A percentile compares a stretch with the other conserved stretches of the same genome.
Evolutionary conservation across 768 basidiomycete species (phyloP).

Genomic region (Boletus coccyginus): DNA sequence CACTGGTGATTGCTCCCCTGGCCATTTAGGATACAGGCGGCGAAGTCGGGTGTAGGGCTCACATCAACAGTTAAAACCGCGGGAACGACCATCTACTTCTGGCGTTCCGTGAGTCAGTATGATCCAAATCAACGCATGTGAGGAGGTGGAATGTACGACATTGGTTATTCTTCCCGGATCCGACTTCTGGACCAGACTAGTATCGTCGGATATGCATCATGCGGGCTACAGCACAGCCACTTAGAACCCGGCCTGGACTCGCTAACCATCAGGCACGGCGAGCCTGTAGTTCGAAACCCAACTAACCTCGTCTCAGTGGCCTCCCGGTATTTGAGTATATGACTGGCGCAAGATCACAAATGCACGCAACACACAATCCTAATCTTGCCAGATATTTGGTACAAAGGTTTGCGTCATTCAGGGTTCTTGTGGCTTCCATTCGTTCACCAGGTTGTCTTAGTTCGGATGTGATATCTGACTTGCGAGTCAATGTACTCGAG

Average conservation of each 20-base stretch:
- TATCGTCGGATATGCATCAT: too few species aligned
- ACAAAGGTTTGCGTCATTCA: conserved; percentile 24
- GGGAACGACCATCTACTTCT: too few species aligned
- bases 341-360: conserved; percentile 4
- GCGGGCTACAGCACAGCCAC: conserved; percentile 16
- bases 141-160: too few species aligned
- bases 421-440: not conserved
- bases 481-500: conserved; percentile 61
- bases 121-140: too few species aligned
- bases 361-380: conserved; percentile 25
- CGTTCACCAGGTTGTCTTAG: conserved; percentile 34
- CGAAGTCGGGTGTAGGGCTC: too few species aligned
- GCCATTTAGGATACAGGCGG: too few species aligned
- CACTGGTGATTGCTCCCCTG: too few species aligned
- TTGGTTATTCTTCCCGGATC: too few species aligned
- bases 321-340: not conserved
- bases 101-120: too few species aligned
- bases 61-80: too few species aligned
- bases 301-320: conserved; percentile 2
- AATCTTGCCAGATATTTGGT: conserved; percentile 32
- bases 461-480: conserved; percentile 70
- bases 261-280: not conserved
- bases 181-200: too few species aligned
- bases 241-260: not conserved
- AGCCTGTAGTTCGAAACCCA: conserved; percentile 7